Base-by-base conservation (phyloP, 2,329 filamentous ascomycete species). In the Fonsecaea pugnacius region DNA sequence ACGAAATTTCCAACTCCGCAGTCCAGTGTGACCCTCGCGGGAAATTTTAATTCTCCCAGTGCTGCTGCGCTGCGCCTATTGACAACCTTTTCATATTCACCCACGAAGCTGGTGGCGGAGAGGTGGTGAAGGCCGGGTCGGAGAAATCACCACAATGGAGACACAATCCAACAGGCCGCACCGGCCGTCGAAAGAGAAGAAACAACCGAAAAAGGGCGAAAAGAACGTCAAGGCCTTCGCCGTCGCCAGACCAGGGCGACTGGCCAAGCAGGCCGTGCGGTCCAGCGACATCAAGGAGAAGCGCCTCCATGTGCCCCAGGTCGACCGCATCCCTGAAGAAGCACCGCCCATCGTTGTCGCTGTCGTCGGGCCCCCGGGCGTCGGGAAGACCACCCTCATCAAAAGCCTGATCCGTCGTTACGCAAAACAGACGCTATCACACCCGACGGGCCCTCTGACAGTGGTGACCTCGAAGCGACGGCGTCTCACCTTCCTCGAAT, bases 391-490 rank as follows among this genome's bases (percentile, higher is more conserved):
- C 2, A 98, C 94, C 0, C 84, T 98, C 40, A 87, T 98, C 75
- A 99, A 98, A 77, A 97, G 93, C 12, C 83, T 99, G 64, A 91
- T 99, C 73, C 89, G 92, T 70, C 86, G 95, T 76, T 98, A 98
- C 80, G 91, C 95, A 52, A 99, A 99, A 76, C 95, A 99, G 76
- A 94, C 92, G 0, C 86, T 99, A 46, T 89, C 92, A 33, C 89
- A 94, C 35, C 95, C 95, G 0, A 89, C 91, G 71, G 95, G 95
- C 0, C 95, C 95, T 3, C 89, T 99, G 65, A 99, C 96, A 1
- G 90, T 99, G 56, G 93, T 99, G 53, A 98, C 95, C 0, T 96
- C 93, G 64, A 99, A 98, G 81, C 91, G 94, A 73, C 89, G 96
- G 75, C 89, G 95, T 40, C 85, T 99, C 55, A 99, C 95, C 0